Conservation (phyloP, 1,284 basidiomycete species). For the Exsudoporus floridanus region DNA sequence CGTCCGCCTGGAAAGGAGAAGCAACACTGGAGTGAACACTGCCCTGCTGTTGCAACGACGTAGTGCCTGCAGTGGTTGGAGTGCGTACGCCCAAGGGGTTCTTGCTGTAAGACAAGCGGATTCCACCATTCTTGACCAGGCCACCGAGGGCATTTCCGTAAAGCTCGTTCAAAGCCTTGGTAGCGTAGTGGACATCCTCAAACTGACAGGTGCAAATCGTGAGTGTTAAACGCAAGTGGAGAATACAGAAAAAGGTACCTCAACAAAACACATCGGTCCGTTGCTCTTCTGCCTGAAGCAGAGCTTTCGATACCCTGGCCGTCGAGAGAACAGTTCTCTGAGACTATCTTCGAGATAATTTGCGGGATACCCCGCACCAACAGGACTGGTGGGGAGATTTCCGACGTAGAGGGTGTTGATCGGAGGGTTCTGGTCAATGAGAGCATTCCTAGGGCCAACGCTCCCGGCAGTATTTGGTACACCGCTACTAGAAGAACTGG, state of each 20-base stretch:
- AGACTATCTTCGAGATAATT: constrained; percentile 85
- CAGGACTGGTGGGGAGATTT: constrained; percentile 78
- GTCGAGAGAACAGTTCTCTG: constrained; percentile 75
- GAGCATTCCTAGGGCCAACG: constrained; percentile 52
- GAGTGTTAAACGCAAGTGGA: constrained; percentile 1
- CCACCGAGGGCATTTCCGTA: constrained; percentile 91
- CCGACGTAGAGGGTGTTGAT: constrained; percentile 96
- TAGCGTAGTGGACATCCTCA: constrained; percentile 84
- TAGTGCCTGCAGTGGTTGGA: constrained; percentile 58
- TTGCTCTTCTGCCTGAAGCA: constrained; percentile 95
- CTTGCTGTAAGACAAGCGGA: constrained; percentile 95
- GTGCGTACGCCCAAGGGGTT: constrained; percentile 87
- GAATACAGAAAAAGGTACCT: constrained; percentile 50
- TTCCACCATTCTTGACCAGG: constrained; percentile 90
- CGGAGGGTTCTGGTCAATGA: constrained; percentile 85
- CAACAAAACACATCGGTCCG: constrained; percentile 97
- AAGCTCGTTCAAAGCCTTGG: constrained; percentile 82
- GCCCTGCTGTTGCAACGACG: constrained; percentile 53
- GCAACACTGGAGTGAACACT: constrained; percentile 26
- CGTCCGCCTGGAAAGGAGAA: constrained; percentile 38
- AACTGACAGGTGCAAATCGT: constrained; percentile 55
- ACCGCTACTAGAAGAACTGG: constrained; percentile 36
- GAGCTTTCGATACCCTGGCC: constrained; percentile 86
- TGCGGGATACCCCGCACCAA: constrained; percentile 57
- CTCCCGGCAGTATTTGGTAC: constrained; percentile 18